Evolutionary conservation across 2,329 filamentous ascomycete genomes (phyloP), one percentile per base, ranked within the genome.

Genomic region (Eutypa lata): DNA sequence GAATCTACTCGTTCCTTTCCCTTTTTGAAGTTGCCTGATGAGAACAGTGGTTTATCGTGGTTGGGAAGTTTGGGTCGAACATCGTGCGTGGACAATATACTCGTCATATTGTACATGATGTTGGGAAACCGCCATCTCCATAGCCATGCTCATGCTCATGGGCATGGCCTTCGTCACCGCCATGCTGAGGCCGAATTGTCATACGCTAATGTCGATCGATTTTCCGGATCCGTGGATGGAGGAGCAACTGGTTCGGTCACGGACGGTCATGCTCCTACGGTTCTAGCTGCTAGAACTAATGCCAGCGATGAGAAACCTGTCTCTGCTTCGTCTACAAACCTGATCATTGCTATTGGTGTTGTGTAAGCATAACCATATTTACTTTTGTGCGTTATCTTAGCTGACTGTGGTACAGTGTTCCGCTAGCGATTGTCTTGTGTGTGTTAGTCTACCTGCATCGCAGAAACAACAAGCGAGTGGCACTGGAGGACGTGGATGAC

Each of bases 381-480:
- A 16, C 40, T 33, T 42, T n/a, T 11, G 13, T 3, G 5, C 43
- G 8, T 43, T 11, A 16, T 10, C n/a, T 43, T 57, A 14, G 48
- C 62, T 67, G 50, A 62, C 54, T 26, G 13, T 5, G 48, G 45
- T 50, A 6, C 65, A 97, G 92, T 42, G 84, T 97, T 50, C 92
- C 94, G 1, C 66, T 96, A 46, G 75, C 85, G 28, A 74, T 82
- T 55, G 87, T 89, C 19, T 68, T 88, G 1, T 67, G 84, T 47
- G 81, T 91, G 1, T 75, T 97, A 38, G 65, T 92, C 58, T 87
- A 86, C 65, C 80, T 99, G 35, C 92, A 97, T 68, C 84, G 90
- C 49, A 82, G 90, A 68, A 88, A 91, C 64, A 73, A 89, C 38
- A 84, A 81, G 68, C 91, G 84, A 64, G 78, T 91, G 57, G 77